A percentile compares a stretch with the other conserved stretches of the same genome.
phyloP scores from a whole-genome alignment of 78 protist species.

The Mastigamoeba balamuthi region DNA sequence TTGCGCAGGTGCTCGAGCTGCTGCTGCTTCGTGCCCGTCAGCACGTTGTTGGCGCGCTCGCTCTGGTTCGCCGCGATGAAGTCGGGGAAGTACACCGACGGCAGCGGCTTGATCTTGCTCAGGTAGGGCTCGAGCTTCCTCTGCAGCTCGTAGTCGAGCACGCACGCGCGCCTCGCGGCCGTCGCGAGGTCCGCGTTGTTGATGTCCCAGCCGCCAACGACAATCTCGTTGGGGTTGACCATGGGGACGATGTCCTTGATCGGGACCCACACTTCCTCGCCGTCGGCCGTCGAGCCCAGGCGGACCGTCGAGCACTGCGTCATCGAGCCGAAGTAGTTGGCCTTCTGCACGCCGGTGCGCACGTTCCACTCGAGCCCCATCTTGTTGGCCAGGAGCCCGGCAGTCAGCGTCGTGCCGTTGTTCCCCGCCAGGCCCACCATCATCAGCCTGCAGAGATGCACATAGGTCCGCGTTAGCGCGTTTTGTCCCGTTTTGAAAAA shows the following conservation, averaged over 20 bases:
- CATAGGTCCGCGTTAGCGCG: too few species aligned
- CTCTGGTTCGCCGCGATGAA: slow-evolving; percentile 98
- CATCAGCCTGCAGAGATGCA: slow-evolving; percentile 78
- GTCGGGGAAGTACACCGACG: slow-evolving; percentile 92
- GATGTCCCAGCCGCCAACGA: slow-evolving; percentile 99
- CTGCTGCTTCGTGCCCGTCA: slow-evolving; percentile 76
- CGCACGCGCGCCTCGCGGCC: slow-evolving; percentile 91
- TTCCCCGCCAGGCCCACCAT: slow-evolving; percentile 98
- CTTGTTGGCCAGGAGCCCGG: slow-evolving; percentile 90
- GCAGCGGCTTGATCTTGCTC: slow-evolving; percentile 80
- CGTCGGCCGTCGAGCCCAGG: slow-evolving; percentile 59
- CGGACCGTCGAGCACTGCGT: slow-evolving; percentile 81
- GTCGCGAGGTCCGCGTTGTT: slow-evolving; percentile 70
- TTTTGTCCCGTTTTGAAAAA: too few species aligned
- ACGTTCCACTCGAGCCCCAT: slow-evolving; percentile 82
- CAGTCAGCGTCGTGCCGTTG: slow-evolving; percentile 96
- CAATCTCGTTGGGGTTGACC: slow-evolving; percentile 96
- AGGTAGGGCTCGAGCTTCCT: slow-evolving; percentile 76
- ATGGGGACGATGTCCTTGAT: slow-evolving; percentile 86
- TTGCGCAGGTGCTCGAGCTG: slow-evolving; percentile 80
- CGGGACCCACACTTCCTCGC: slow-evolving; percentile 78
- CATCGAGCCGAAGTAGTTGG: slow-evolving; percentile 95
- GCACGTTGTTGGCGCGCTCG: slow-evolving; percentile 92
- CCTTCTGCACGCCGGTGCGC: slow-evolving; percentile 63
- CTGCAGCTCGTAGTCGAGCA: slow-evolving; percentile 85